Base-by-base conservation (phyloP, 2,329 filamentous ascomycete species). In the Phialemoniopsis sp. region DNA sequence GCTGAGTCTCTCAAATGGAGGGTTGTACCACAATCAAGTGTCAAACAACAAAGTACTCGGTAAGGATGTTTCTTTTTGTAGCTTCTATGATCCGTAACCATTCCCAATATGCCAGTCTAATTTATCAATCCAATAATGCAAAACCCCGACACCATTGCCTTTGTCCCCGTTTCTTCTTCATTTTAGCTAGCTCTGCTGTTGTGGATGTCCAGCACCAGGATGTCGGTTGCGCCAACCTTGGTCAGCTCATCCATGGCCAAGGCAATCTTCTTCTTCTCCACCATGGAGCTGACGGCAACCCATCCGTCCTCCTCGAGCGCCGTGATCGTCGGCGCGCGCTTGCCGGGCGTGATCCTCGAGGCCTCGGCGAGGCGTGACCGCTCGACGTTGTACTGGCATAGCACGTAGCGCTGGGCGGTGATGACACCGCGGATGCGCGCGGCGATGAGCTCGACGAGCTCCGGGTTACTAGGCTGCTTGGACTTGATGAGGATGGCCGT, bases 251-350 rank as follows among this genome's bases (percentile, higher is more conserved):
- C 90, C 90, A 96, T 96, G 29, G 86, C 87, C 7, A 79, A 71
- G 3, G 89, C 89, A 55, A 95, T 85, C 54, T 78, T 77, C 69
- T 88, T 91, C 70, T 88, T 87, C 70, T 89, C 82, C 7, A 95
- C 90, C 91, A 97, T 97, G 36, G 83, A 82, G 58, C 82, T 88
- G 46, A 97, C 85, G n/a, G 91, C 90, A 29, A 96, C 89, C 91
- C 91, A 97, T 39, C 83, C 87, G 40, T 88, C 80, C 56, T 88
- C 86, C 50, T 96, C 91, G 4, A 98, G 73, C 13, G 85, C 72
- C n/a, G 87, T 96, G 51, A 97, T 76, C 3, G 91, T 97, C 3
- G 93, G 88, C 3, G 93, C 90, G 37, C 93, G 85, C 70, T 93
- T 95, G 46, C 93, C 21, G 0, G 93, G 93, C 0, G 93, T 96